These are phyloP conservation scores for Cunninghamia lanceolata DNA, from an alignment of 75 land plant genomes.

Conservation along the genomic window DNA sequence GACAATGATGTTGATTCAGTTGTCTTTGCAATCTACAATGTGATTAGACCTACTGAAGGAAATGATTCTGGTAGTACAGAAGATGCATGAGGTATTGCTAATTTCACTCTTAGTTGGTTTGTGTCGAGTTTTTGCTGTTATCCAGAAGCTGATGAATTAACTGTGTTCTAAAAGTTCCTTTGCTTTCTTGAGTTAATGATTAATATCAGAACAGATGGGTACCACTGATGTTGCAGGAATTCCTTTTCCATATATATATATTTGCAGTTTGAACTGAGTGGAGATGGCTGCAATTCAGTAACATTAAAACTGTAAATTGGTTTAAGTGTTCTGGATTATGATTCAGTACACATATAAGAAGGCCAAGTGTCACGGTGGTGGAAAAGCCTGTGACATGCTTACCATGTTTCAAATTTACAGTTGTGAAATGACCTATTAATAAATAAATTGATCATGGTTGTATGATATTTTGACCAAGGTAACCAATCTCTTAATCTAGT, in stretches of 20 bases:
- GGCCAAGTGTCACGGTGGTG: not conserved
- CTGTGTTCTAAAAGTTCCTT: not conserved
- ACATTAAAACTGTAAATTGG: not conserved
- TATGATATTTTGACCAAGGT: not conserved
- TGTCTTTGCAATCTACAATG: not conserved
- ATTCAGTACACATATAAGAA: not conserved
- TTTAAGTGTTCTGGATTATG: not conserved
- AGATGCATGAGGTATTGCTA: conserved; percentile 4
- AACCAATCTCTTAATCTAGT: not conserved
- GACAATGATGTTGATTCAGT: conserved; percentile 16
- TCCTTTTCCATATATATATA: not conserved
- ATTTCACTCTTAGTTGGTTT: not conserved
- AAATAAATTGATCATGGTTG: not conserved
- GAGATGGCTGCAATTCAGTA: not conserved
- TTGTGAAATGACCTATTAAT: not conserved
- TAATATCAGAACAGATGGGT: not conserved
- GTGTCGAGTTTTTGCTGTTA: not conserved
- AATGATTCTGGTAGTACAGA: not conserved
- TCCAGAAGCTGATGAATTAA: not conserved
- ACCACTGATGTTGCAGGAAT: not conserved
- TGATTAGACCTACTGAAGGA: not conserved
- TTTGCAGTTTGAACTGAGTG: not conserved
- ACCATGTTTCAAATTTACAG: not conserved
- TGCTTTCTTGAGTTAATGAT: not conserved
- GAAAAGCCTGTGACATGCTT: not conserved